These are phyloP conservation scores for Peterozyma toletana DNA, from an alignment of 805 yeast genomes.

Conservation along the genomic window DNA sequence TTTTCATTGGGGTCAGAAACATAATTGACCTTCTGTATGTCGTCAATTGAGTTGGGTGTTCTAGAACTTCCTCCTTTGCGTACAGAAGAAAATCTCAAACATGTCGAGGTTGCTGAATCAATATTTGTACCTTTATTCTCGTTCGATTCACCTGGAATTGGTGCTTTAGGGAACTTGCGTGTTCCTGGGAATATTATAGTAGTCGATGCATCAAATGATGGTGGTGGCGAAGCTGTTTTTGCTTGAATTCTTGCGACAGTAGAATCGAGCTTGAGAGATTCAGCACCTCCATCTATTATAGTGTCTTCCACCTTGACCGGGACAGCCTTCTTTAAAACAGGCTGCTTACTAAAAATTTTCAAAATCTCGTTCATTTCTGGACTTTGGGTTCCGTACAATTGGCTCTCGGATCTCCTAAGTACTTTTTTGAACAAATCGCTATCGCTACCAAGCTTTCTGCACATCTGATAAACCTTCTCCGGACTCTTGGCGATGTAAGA, in stretches of 20 bases:
- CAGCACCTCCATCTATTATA: neutral
- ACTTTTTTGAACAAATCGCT: neutral
- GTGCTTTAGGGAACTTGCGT: neutral
- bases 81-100: neutral
- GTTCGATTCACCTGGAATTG: neutral
- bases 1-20: neutral
- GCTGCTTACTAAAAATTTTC: conserved; percentile 2
- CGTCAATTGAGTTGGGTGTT: neutral
- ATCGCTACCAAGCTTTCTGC: conserved; percentile 2
- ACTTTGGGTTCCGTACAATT: neutral
- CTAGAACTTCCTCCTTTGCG: too few species aligned
- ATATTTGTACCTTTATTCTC: neutral
- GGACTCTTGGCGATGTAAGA: neutral
- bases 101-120: neutral
- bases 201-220: neutral
- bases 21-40: neutral
- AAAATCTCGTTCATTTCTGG: neutral
- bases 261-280: neutral
- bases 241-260: too few species aligned
- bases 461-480: conserved; percentile 7
- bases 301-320: neutral
- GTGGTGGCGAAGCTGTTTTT: neutral
- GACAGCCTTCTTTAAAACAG: neutral
- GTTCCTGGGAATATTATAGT: too few species aligned
- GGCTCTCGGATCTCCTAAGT: neutral